phyloP scores from a whole-genome alignment of 345 rosid species.

The Capsella bursapastoris region DNA sequence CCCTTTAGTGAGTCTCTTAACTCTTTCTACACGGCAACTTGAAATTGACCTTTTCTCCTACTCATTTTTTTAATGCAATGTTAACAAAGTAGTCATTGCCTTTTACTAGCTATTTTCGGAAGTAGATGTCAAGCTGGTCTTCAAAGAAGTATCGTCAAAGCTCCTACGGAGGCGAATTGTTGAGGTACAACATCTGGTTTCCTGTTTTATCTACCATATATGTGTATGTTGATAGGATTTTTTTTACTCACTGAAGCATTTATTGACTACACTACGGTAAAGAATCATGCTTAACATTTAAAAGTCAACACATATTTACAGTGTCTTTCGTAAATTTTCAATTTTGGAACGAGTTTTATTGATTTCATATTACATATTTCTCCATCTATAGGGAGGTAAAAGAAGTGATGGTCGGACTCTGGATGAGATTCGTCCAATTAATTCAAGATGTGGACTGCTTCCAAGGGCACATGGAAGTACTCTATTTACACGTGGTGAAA shows the following conservation, averaged over 20 bases:
- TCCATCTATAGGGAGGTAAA: conserved; percentile 76
- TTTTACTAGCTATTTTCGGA: conserved; percentile 69
- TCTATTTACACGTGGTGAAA: conserved; percentile 99
- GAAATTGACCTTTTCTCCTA: conserved; percentile 17
- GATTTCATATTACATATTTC: conserved; percentile 7
- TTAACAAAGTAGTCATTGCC: conserved; percentile 38
- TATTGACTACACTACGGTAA: conserved; percentile 23
- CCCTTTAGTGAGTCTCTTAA: conserved; percentile 65
- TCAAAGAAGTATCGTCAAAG: conserved; percentile 91
- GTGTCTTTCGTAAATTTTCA: background rate
- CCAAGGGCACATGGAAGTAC: conserved; percentile 99
- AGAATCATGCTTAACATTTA: conserved; percentile 12
- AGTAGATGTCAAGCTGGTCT: conserved; percentile 98
- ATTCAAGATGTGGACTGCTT: conserved; percentile 85
- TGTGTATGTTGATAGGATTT: conserved; percentile 8
- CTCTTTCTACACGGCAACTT: conserved; percentile 30
- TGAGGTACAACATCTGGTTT: conserved; percentile 63
- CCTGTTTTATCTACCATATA: conserved; percentile 7
- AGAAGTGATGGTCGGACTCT: conserved; percentile 94
- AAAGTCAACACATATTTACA: background rate
- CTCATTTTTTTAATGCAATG: background rate
- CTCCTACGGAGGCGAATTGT: conserved; percentile 87
- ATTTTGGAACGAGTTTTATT: background rate
- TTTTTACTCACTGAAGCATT: background rate
- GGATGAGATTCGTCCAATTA: conserved; percentile 83